Evolutionary conservation across 148 eudicot species (phyloP), one percentile per base, ranked within the genome.

Genomic region (Rhododendron ovatum): DNA sequence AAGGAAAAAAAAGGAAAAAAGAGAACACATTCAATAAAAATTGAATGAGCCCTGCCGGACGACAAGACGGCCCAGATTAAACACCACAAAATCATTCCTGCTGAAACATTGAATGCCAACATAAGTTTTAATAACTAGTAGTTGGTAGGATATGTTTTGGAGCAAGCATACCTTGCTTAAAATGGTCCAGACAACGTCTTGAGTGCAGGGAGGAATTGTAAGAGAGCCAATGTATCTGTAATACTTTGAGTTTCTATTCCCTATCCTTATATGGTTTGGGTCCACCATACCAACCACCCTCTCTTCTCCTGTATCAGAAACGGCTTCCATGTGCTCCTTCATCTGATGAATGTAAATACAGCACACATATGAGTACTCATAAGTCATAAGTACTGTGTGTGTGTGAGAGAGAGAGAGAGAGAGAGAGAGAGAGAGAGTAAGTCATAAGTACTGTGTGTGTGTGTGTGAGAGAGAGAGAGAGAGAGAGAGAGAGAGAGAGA

Each of bases 151-250:
- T 28, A 41, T 41, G 45, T 5, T 69, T 69, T 67, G 73, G 73
- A n/a, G 73, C 15, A 6, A 6, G 6, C 6, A 26, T 28, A 91
- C 91, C 90, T 87, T 78, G 28, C 83, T 88, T 4, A 82, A 69
- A n/a, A 91, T 88, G 28, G 90, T 87, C 93, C 93, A 91, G 26
- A 79, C 74, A 79, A 91, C 87, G 71, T 86, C 35, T 87, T 91
- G 78, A 26, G 87, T 78, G 84, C 93, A 91, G 20, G 90, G 92
- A 57, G 93, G 93, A 83, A 53, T 71, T 1, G 93, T 91, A 35
- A 91, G 90, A 47, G 93, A 91, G 75, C 93, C 93, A 39, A 90
- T 88, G 86, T 91, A 90, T 9, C 92, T 71, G 20, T 91, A 91
- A 48, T 91, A 88, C 59, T 85, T 86, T 85, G 45, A 41, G 45